Evolutionary conservation across 2,329 filamentous ascomycete species (phyloP).

Genomic region (Cladosporium sphaerospermum): DNA sequence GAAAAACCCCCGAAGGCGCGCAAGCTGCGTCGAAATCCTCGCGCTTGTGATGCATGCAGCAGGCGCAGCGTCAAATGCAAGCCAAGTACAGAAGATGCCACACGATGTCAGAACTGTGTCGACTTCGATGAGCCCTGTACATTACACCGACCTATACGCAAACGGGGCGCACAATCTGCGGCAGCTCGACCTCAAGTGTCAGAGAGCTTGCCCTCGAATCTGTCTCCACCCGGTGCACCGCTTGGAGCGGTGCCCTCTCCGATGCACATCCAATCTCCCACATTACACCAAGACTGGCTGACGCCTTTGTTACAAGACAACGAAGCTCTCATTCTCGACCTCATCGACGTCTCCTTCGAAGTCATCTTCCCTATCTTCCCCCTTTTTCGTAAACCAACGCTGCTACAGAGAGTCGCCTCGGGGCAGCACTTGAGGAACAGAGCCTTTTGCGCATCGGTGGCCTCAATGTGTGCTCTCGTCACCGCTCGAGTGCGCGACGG

Average conservation of each 20-base stretch:
- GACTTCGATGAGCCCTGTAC: conserved; percentile 42
- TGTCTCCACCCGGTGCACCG: background rate
- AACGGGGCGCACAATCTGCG: conserved; percentile 23
- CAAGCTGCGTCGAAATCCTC: conserved; percentile 17
- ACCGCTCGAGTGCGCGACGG: conserved; percentile 43
- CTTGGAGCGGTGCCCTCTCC: background rate
- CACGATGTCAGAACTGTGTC: conserved; percentile 39
- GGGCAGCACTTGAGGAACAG: background rate
- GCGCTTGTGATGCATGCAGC: conserved; percentile 41
- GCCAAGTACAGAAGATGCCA: conserved; percentile 19
- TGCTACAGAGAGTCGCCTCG: conserved; percentile 16
- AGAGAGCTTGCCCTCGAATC: background rate
- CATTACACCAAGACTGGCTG: background rate
- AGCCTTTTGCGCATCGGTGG: background rate
- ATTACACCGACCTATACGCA: conserved; percentile 32
- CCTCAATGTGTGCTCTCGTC: conserved; percentile 36
- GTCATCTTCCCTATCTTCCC: conserved; percentile 48
- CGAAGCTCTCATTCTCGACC: conserved; percentile 34
- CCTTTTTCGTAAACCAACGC: conserved; percentile 41
- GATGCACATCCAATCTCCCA: background rate
- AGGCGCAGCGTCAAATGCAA: conserved; percentile 32
- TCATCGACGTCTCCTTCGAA: conserved; percentile 46
- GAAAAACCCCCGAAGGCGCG: background rate
- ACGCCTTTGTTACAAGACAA: conserved; percentile 13
- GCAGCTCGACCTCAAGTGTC: background rate